Percentiles rank a stretch among this genome's conserved stretches.
Evolutionary conservation across 768 basidiomycete genomes (phyloP).

Genomic region (Boletus pseudo-olivaceus): DNA sequence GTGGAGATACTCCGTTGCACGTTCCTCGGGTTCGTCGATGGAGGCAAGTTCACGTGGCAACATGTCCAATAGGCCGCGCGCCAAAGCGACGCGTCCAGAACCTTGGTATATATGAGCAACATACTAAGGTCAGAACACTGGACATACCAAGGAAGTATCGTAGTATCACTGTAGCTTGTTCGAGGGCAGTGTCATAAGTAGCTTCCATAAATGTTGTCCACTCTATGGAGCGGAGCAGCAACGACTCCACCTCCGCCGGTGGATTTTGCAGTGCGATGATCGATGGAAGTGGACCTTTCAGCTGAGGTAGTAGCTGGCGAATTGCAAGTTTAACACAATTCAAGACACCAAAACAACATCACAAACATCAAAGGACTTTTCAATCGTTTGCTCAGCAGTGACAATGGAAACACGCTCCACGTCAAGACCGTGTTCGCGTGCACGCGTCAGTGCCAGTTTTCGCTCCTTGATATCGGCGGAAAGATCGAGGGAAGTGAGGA

Average conservation of each 20-base stretch:
- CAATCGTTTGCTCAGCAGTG: constrained; percentile 76
- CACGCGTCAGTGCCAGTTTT: constrained; percentile 64
- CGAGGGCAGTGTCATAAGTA: constrained; percentile 75
- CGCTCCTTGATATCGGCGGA: constrained; percentile 63
- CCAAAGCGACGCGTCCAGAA: constrained; percentile 70
- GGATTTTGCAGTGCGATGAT: constrained; percentile 54
- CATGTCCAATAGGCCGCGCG: constrained; percentile 53
- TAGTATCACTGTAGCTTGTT: constrained; percentile 83
- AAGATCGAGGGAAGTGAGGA: constrained; percentile 75
- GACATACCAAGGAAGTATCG: constrained; percentile 84
- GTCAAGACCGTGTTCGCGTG: constrained; percentile 82
- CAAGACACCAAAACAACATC: constrained; percentile 1
- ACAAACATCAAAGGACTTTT: constrained; percentile 61
- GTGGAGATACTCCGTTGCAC: constrained; percentile 71
- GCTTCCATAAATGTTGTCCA: constrained; percentile 81
- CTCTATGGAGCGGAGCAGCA: constrained; percentile 84
- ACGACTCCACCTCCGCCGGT: constrained; percentile 53
- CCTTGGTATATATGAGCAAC: constrained; percentile 38
- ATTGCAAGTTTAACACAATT: constrained; percentile 8
- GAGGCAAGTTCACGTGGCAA: constrained; percentile 61
- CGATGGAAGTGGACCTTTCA: constrained; percentile 58
- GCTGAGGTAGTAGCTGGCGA: constrained; percentile 46
- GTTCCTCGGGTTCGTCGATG: constrained; percentile 66
- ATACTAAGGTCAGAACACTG: neutral
- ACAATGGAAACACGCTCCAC: constrained; percentile 73